These are phyloP conservation scores for Arthrobotrys megalospora DNA, from an alignment of 2,329 filamentous ascomycete species.

Conservation along the genomic window DNA sequence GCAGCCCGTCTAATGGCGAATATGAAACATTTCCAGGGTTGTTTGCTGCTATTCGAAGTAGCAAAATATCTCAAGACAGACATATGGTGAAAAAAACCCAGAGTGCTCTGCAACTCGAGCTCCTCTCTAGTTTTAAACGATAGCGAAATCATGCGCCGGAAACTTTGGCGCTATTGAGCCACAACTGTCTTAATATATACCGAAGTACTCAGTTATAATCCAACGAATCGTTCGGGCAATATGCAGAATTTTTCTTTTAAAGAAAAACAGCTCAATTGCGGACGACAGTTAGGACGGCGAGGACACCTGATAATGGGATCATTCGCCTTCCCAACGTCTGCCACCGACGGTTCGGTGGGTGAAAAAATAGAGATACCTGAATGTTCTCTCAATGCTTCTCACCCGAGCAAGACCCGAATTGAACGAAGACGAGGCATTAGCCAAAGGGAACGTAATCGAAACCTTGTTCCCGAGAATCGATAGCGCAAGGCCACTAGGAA, in stretches of 20 bases:
- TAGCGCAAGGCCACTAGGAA: constrained; percentile 48
- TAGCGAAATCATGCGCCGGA: constrained; percentile 60
- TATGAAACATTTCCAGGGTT: constrained; percentile 60
- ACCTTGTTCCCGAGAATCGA: constrained; percentile 58
- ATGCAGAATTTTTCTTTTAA: constrained; percentile 35
- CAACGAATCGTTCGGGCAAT: constrained; percentile 48
- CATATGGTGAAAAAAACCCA: constrained; percentile 41
- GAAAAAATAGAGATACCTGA: constrained; percentile 1
- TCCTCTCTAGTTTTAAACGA: constrained; percentile 56
- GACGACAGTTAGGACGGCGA: constrained; percentile 17
- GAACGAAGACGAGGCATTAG: constrained; percentile 30
- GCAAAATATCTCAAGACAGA: constrained; percentile 60
- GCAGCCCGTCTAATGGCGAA: constrained; percentile 52
- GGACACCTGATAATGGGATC: constrained; percentile 56
- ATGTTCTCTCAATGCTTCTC: constrained; percentile 1
- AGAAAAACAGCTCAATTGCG: constrained; percentile 27
- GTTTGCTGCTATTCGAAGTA: constrained; percentile 41
- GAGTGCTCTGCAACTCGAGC: constrained; percentile 52
- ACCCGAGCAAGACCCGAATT: constrained; percentile 19
- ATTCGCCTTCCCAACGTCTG: constrained; percentile 23
- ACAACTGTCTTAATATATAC: constrained; percentile 51
- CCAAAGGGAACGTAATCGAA: constrained; percentile 56
- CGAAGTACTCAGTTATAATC: constrained; percentile 20
- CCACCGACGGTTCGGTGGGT: background rate
- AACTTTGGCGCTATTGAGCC: constrained; percentile 58